A percentile compares a stretch with the other conserved stretches of the same genome.
phyloP scores from a whole-genome alignment of 2,329 filamentous ascomycete genomes.

The Aspergillus oerlinghausenensis region DNA sequence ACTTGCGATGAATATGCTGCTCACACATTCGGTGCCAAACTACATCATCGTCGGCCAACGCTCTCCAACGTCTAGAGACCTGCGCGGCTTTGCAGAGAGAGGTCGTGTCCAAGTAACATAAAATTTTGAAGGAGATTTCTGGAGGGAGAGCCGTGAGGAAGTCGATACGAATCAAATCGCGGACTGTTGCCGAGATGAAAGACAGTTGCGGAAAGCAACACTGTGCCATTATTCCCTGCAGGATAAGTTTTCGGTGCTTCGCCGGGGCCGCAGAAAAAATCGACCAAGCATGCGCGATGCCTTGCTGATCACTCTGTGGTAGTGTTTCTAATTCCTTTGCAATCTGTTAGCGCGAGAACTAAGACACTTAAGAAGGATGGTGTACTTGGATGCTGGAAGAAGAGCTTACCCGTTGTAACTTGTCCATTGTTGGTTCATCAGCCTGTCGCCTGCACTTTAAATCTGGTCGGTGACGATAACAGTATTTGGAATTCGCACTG shows the following conservation, averaged over 20 bases:
- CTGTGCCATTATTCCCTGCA: slow-evolving; percentile 91
- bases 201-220: slow-evolving; percentile 98
- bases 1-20: slow-evolving; percentile 91
- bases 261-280: slow-evolving; percentile 92
- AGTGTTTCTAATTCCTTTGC: slow-evolving; percentile 72
- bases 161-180: slow-evolving; percentile 95
- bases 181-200: slow-evolving; percentile 82
- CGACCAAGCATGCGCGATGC: slow-evolving; percentile 96
- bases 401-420: slow-evolving; percentile 72
- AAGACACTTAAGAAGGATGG: not conserved
- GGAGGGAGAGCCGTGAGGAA: slow-evolving; percentile 83
- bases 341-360: slow-evolving; percentile 1
- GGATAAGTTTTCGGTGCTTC: slow-evolving; percentile 92
- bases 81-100: slow-evolving; percentile 95
- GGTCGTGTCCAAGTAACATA: slow-evolving; percentile 87
- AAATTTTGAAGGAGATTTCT: slow-evolving; percentile 88
- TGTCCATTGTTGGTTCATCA: slow-evolving; percentile 93
- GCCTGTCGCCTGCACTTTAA: slow-evolving; percentile 88
- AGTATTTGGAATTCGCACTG: slow-evolving; percentile 73
- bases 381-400: not conserved
- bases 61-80: slow-evolving; percentile 83
- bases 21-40: slow-evolving; percentile 99
- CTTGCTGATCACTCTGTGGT: slow-evolving; percentile 81
- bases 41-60: slow-evolving; percentile 90
- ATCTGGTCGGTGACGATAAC: slow-evolving; percentile 91